Conservation (phyloP, 2,329 filamentous ascomycete genomes). For the Neocatenulostroma microsporum region DNA sequence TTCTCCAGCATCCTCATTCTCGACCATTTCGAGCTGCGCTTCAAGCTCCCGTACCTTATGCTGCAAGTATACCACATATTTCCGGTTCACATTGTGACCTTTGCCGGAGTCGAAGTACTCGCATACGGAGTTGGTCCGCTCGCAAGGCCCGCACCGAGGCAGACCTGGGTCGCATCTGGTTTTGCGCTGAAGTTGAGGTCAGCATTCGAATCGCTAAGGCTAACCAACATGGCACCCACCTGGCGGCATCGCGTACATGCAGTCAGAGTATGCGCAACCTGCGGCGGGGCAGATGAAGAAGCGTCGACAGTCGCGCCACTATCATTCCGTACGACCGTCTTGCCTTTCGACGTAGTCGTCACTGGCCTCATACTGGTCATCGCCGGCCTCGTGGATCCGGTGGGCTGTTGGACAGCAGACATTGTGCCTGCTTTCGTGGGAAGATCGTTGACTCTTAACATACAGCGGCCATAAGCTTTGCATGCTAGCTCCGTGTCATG, state of each 20-base stretch:
- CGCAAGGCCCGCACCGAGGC: constrained; percentile 85
- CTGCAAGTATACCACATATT: constrained; percentile 87
- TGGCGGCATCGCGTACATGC: constrained; percentile 74
- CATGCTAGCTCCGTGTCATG: no score
- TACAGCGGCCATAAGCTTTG: no score
- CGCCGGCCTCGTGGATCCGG: no score
- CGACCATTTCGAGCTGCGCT: constrained; percentile 68
- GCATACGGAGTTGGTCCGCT: constrained; percentile 82
- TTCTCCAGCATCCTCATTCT: constrained; percentile 65
- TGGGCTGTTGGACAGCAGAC: no score
- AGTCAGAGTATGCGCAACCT: constrained; percentile 70
- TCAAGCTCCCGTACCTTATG: constrained; percentile 77
- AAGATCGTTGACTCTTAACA: no score
- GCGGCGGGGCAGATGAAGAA: constrained; percentile 35
- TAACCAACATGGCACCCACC: constrained; percentile 42
- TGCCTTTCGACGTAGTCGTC: not conserved
- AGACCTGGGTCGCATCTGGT: constrained; percentile 91
- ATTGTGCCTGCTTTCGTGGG: no score
- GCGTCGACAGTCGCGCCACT: no score
- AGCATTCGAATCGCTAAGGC: not conserved
- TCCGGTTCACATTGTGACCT: constrained; percentile 75
- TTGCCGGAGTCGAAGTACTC: constrained; percentile 92
- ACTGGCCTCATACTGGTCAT: no score
- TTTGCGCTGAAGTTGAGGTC: constrained; percentile 61
- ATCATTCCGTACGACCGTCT: constrained; percentile 23